Evolutionary conservation across 2,329 filamentous ascomycete species (phyloP), one percentile per base, ranked within the genome.

Genomic region (Beauveria scarabaeidicola): DNA sequence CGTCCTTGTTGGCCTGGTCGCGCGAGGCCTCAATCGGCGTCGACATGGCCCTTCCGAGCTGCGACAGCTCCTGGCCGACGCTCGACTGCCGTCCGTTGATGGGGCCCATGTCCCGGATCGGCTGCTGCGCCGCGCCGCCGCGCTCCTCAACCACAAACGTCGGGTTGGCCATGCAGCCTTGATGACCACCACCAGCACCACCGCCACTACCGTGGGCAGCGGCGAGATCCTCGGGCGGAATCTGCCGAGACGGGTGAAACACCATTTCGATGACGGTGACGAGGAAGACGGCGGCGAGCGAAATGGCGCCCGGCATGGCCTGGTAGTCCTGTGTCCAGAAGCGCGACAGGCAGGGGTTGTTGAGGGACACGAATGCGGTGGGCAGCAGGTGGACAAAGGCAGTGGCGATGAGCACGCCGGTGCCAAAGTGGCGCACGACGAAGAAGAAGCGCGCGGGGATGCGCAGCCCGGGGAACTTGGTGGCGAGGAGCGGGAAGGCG

Each of bases 201-300:
- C n/a, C 41, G 54, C 8, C 60, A 15, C 54, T 25, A 13, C 3
- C 27, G 5, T 23, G 61, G 40, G 15, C 61, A 23, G 10, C 9
- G 13, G 23, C 40, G 52, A 15, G 59, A 43, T 15, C 54, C 41
- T 63, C 60, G 2, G 69, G 63, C 0, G 64, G 64, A 13, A 69
- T 61, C 54, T 70, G 72, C 17, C 74, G 69, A 17, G 72, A 71
- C 0, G 77, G 77, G 44, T 77, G 76, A 60, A 86, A 82, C 27
- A 81, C 74, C 81, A 85, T 96, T 72, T 97, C 92, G 62, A 97
- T 81, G 11, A 86, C 79, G 10, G 93, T 88, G 7, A 96, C 91
- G 10, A 89, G 78, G 66, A 95, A 81, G 41, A 91, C 89, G 29
- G 88, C 86, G 11, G 85, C 76, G 83, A 96, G 90, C 52, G 90